These are phyloP conservation scores for Trichoderma asperelloides DNA, from an alignment of 495 filamentous ascomycete genomes.

Conservation along the genomic window DNA sequence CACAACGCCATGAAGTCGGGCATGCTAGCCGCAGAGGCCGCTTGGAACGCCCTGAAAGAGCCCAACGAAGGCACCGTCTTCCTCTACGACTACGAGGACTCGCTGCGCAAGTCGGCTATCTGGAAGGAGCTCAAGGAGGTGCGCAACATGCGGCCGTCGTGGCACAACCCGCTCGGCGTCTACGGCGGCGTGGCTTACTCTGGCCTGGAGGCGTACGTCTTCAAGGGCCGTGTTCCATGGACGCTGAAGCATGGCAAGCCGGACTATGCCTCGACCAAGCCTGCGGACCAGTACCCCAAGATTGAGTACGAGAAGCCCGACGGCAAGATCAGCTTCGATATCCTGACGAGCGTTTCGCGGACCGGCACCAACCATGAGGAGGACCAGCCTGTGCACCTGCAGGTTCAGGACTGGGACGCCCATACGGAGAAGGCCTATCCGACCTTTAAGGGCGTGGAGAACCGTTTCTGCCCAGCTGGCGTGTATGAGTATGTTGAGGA, in stretches of 20 bases:
- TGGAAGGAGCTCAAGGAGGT: constrained; percentile 94
- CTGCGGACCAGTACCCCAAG: constrained; percentile 68
- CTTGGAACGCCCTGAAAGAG: constrained; percentile 63
- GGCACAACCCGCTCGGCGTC: constrained; percentile 74
- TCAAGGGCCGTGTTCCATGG: constrained; percentile 85
- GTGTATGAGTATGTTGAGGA: constrained; percentile 99
- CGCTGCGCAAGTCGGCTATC: constrained; percentile 76
- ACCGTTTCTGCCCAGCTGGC: constrained; percentile 97
- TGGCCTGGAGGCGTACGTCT: constrained; percentile 78
- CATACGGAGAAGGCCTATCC: constrained; percentile 79
- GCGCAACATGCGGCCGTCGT: constrained; percentile 94
- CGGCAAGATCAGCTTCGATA: constrained; percentile 88
- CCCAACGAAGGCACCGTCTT: constrained; percentile 62
- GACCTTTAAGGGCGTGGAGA: constrained; percentile 85
- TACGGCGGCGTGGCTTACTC: constrained; percentile 90
- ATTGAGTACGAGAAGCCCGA: constrained; percentile 97
- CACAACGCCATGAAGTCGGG: constrained; percentile 97
- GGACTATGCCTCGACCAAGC: constrained; percentile 70
- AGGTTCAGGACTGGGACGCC: constrained; percentile 88
- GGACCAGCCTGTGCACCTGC: constrained; percentile 92
- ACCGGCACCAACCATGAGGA: constrained; percentile 99
- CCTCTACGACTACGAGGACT: constrained; percentile 89
- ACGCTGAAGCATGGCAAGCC: constrained; percentile 75
- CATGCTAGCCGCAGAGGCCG: constrained; percentile 90
- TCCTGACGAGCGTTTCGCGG: constrained; percentile 84